phyloP scores from a whole-genome alignment of 2,329 filamentous ascomycete species.

The Trichoderma pleuroti region DNA sequence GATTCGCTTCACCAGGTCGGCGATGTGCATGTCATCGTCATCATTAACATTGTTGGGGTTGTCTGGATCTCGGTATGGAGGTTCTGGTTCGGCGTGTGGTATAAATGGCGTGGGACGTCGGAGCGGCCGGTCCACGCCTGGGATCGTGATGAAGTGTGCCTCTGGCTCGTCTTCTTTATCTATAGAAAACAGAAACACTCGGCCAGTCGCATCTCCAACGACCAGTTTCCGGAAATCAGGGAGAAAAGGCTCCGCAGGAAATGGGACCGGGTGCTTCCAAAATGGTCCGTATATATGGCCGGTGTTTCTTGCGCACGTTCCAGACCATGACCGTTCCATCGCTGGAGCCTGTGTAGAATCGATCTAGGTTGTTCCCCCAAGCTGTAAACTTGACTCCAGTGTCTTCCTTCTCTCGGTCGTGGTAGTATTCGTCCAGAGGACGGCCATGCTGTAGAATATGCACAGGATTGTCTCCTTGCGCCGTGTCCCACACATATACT shows the following conservation, averaged over 20 bases:
- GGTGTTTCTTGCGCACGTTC: conserved; percentile 49
- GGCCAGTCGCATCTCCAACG: conserved; percentile 59
- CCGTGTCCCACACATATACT: conserved; percentile 62
- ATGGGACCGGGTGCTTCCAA: conserved; percentile 55
- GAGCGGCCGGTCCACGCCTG: conserved; percentile 34
- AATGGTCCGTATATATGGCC: conserved; percentile 50
- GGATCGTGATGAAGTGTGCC: conserved; percentile 36
- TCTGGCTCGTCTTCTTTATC: conserved; percentile 42
- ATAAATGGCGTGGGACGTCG: conserved; percentile 47
- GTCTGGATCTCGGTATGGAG: conserved; percentile 32
- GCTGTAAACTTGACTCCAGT: conserved; percentile 61
- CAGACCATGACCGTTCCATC: conserved; percentile 62
- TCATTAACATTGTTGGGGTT: conserved; percentile 19
- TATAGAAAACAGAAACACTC: conserved; percentile 53
- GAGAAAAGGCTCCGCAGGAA: conserved; percentile 56
- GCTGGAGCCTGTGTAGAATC: conserved; percentile 62
- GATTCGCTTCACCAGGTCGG: conserved; percentile 26
- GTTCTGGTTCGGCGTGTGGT: conserved; percentile 48
- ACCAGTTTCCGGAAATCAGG: conserved; percentile 52
- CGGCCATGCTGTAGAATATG: conserved; percentile 54
- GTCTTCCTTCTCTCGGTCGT: conserved; percentile 53
- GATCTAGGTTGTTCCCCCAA: conserved; percentile 55
- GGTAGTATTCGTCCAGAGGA: conserved; percentile 38
- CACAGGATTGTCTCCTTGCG: conserved; percentile 51
- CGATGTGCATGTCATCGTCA: conserved; percentile 20